phyloP scores from a whole-genome alignment of 768 basidiomycete genomes.

The Suillus subalutaceus region DNA sequence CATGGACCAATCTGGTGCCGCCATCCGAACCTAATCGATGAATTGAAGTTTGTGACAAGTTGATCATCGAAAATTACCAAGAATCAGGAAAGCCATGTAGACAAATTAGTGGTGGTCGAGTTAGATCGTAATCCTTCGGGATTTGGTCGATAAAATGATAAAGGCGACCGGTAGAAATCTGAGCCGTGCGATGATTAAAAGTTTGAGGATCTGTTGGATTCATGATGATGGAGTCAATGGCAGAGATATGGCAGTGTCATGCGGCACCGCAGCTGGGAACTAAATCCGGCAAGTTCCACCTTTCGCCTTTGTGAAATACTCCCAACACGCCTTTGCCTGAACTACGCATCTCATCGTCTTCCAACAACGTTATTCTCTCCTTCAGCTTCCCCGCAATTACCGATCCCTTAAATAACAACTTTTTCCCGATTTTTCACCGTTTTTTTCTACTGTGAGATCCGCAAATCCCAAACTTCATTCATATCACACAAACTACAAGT shows the following conservation, averaged over 20 bases:
- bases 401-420: constrained; percentile 7
- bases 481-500: constrained; percentile 39
- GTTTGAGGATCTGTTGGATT: constrained; percentile 16
- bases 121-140: constrained; percentile 45
- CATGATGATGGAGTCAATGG: constrained; percentile 17
- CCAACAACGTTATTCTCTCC: constrained; percentile 10
- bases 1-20: constrained; percentile 73
- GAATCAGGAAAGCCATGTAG: constrained; percentile 82
- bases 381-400: constrained; percentile 23
- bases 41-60: not conserved
- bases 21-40: constrained; percentile 67
- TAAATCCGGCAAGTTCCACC: constrained; percentile 28
- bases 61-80: constrained; percentile 32
- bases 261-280: constrained; percentile 29
- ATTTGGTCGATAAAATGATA: constrained; percentile 77
- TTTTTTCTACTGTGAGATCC: constrained; percentile 28
- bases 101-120: constrained; percentile 59
- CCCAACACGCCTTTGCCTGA: constrained; percentile 26
- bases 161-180: constrained; percentile 58
- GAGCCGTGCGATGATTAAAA: constrained; percentile 57
- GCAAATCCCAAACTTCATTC: constrained; percentile 26
- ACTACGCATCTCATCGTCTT: constrained; percentile 14
- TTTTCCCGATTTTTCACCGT: constrained; percentile 23
- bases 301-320: constrained; percentile 28
- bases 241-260: constrained; percentile 20